These are phyloP conservation scores for Gomphus bonarii DNA, from an alignment of 1,284 basidiomycete species.

Conservation along the genomic window DNA sequence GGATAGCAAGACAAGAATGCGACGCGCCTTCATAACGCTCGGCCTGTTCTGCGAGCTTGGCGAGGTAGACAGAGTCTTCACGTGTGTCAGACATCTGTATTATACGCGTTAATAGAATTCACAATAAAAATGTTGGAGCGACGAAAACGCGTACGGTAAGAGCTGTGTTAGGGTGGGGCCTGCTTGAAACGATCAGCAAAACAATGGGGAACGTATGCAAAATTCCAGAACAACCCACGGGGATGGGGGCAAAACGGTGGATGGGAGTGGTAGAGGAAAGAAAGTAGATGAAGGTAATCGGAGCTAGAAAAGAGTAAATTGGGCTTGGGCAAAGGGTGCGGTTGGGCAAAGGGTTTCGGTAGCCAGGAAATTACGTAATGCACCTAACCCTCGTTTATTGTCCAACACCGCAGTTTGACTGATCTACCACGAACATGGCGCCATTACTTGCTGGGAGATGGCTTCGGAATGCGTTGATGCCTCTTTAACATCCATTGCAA, in stretches of 20 bases:
- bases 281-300: neutral
- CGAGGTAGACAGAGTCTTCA: constrained; percentile 98
- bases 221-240: neutral
- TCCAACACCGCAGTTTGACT: no score
- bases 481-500: no score
- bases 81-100: constrained; percentile 74
- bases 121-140: constrained; percentile 20
- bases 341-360: constrained; percentile 12
- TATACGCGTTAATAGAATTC: constrained; percentile 14
- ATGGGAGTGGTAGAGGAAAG: constrained; percentile 9
- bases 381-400: neutral
- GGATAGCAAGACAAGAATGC: constrained; percentile 12
- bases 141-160: neutral
- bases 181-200: neutral
- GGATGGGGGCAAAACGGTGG: neutral
- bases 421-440: no score
- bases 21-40: constrained; percentile 94
- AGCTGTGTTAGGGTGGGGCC: neutral
- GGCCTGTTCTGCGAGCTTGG: constrained; percentile 98
- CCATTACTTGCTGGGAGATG: no score
- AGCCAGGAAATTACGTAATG: neutral
- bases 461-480: no score
- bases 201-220: neutral
- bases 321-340: constrained; percentile 12
- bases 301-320: constrained; percentile 8